These are phyloP conservation scores for Phtheirospermum japonicum DNA, from an alignment of 257 asterid genomes.

Conservation along the genomic window DNA sequence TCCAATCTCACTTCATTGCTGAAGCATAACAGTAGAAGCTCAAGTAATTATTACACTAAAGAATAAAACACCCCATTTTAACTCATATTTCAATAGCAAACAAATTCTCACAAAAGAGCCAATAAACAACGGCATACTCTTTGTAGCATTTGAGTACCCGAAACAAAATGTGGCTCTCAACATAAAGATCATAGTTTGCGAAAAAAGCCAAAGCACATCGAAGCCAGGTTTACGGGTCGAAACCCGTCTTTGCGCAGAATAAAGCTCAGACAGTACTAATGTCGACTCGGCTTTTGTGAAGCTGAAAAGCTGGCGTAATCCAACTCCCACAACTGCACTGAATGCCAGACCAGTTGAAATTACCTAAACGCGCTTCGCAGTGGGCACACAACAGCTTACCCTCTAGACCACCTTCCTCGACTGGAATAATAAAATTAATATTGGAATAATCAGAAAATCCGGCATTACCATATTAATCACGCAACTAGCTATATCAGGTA, in stretches of 20 bases:
- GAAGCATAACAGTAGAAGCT: too few species aligned
- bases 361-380: constrained; percentile 87
- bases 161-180: constrained; percentile 24
- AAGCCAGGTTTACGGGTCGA: background rate
- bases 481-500: background rate
- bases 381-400: constrained; percentile 78
- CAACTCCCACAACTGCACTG: constrained; percentile 99
- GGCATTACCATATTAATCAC: background rate
- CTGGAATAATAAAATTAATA: constrained; percentile 36
- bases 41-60: background rate
- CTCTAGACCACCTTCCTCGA: constrained; percentile 83
- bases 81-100: constrained; percentile 4
- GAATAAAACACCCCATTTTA: background rate
- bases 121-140: constrained; percentile 20
- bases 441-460: constrained; percentile 1
- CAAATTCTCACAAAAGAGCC: background rate
- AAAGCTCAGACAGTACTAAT: constrained; percentile 47
- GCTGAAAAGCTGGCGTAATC: constrained; percentile 97
- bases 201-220: constrained; percentile 8
- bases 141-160: constrained; percentile 12
- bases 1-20: too few species aligned
- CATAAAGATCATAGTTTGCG: background rate
- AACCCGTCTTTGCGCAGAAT: background rate
- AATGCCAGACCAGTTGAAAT: constrained; percentile 96
- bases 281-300: constrained; percentile 88